A percentile compares a stretch with the other conserved stretches of the same genome.
Conservation (phyloP, 2,329 filamentous ascomycete species). For the Didymella sp. region DNA sequence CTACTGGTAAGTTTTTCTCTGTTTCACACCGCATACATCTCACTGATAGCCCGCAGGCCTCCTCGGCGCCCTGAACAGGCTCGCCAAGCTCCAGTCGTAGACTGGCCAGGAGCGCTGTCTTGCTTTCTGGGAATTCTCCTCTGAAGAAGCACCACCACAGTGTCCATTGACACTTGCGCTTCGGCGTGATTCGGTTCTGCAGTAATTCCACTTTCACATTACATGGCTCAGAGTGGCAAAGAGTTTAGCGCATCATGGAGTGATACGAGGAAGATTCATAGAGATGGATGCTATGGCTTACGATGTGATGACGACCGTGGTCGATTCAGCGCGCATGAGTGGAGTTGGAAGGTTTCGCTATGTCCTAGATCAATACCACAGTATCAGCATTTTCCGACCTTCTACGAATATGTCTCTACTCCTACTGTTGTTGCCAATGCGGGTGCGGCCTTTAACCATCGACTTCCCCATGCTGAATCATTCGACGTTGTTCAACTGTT, state of each 20-base stretch:
- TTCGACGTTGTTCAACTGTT: no score
- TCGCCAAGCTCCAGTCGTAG: constrained; percentile 31
- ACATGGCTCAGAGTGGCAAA: constrained; percentile 6
- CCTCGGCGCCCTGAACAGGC: constrained; percentile 39
- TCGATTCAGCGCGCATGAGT: constrained; percentile 13
- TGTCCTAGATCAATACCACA: constrained; percentile 6
- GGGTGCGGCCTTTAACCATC: no score
- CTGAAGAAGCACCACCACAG: neutral
- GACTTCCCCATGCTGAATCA: no score
- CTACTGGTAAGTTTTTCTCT: constrained; percentile 71
- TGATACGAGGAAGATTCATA: neutral
- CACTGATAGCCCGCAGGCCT: constrained; percentile 33
- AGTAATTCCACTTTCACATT: constrained; percentile 1
- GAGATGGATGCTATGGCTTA: neutral
- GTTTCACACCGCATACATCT: neutral
- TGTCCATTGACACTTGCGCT: constrained; percentile 5
- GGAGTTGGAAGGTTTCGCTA: constrained; percentile 3
- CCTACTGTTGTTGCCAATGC: no score
- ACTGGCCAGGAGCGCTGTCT: constrained; percentile 1
- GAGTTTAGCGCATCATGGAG: neutral
- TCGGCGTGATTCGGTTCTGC: constrained; percentile 5
- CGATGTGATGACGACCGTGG: constrained; percentile 8
- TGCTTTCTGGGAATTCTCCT: neutral
- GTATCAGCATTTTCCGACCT: no score
- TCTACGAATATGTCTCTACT: no score